These are phyloP conservation scores for Rhododendron ferrugineum DNA, from an alignment of 148 eudicot species.

Conservation along the genomic window DNA sequence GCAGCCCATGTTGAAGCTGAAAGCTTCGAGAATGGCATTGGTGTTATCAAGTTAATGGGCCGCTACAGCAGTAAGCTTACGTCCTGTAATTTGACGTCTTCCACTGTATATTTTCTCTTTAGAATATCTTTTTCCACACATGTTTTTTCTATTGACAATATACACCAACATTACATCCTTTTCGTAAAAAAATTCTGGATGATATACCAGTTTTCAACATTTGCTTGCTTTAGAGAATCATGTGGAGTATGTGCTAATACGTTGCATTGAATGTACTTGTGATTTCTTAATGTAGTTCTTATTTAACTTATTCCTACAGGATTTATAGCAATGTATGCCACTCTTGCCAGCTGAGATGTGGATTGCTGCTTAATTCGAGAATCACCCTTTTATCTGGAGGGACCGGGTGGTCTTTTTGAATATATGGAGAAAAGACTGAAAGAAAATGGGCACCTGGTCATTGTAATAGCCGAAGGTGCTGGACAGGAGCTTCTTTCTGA, in stretches of 20 bases:
- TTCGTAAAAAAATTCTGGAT: background rate
- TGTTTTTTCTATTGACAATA: background rate
- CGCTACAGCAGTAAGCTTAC: slow-evolving; percentile 73
- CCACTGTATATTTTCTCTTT: background rate
- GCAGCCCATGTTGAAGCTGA: slow-evolving; percentile 99
- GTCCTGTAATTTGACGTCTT: background rate
- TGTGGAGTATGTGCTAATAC: background rate
- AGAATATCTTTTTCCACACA: background rate
- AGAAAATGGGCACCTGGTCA: slow-evolving; percentile 93
- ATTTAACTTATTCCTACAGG: slow-evolving; percentile 35
- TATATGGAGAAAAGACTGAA: slow-evolving; percentile 69
- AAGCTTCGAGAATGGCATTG: slow-evolving; percentile 86
- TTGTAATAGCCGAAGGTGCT: slow-evolving; percentile 97
- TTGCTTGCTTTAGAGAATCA: background rate
- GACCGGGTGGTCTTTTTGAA: slow-evolving; percentile 78
- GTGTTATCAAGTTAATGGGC: slow-evolving; percentile 96
- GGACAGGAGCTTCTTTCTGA: slow-evolving; percentile 84
- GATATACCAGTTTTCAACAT: background rate
- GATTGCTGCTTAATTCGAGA: slow-evolving; percentile 97
- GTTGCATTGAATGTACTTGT: background rate
- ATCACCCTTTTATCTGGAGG: slow-evolving; percentile 88
- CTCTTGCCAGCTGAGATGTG: slow-evolving; percentile 95
- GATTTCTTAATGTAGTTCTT: background rate
- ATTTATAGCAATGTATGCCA: slow-evolving; percentile 95
- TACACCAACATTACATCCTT: background rate